Evolutionary conservation across 805 yeast genomes (phyloP), one percentile per base, ranked within the genome.

Genomic region (Yamadazyma ubonensis): DNA sequence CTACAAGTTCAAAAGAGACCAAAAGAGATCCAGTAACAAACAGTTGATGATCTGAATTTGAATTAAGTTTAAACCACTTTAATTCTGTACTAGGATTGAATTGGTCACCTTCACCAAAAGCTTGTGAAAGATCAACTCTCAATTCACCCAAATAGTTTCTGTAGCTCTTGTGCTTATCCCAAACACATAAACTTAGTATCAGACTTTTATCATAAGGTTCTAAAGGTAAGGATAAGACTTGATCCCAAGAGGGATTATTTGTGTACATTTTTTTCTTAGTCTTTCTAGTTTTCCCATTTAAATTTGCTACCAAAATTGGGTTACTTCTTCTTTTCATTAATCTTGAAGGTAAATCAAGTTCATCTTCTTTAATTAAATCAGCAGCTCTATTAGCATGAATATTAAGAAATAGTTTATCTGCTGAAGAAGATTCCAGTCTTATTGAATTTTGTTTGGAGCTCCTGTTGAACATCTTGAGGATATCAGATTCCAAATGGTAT

Each of bases 1-100:
- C 53, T 7, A 52, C 48, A 35, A 75, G 46, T 39, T 70, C 73
- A 42, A 74, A 66, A 25, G 72, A 67, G 7, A 71, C 36, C 16
- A 71, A 55, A 10, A 76, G 40, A 0, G 77, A 70, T 0, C 81
- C 81, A 1, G 78, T 72, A 9, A 74, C 73, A 50, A 63, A 76
- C 10, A 68, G 55, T 27, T 67, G 65, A 38, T 67, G 55, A 1
- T 59, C 52, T 30, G 54, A 57, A 16, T 66, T 66, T 6, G 77
- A 70, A 36, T 65, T 62, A 5, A 76, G 52, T 43, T 64, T 62
- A 48, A 65, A 70, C 79, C 79, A 76, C 36, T 65, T 60, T 7
- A 73, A 51, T 2, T 60, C 65, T 2, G 61, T 57, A 9, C 19
- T 28, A n/a, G 44, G 34, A 5, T 29, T 30, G 37, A 55, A 44